These are phyloP conservation scores for Toxicodendron radicans DNA, from an alignment of 345 rosid species.

Conservation along the genomic window DNA sequence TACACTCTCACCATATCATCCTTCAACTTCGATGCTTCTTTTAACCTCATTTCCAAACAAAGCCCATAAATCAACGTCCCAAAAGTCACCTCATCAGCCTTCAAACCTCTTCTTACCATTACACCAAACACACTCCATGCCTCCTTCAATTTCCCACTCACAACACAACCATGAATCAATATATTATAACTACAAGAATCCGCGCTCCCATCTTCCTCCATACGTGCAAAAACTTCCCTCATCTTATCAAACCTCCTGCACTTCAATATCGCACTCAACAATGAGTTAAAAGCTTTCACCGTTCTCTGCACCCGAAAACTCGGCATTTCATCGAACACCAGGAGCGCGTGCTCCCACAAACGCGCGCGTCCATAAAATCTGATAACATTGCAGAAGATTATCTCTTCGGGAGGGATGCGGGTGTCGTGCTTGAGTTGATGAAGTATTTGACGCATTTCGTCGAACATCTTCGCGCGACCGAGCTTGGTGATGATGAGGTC, in stretches of 20 bases:
- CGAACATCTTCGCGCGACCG: constrained; percentile 72
- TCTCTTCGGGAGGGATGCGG: constrained; percentile 48
- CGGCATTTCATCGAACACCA: constrained; percentile 68
- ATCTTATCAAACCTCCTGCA: constrained; percentile 46
- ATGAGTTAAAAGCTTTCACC: constrained; percentile 58
- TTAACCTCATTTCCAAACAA: constrained; percentile 48
- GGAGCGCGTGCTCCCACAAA: constrained; percentile 47
- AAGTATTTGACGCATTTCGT: constrained; percentile 63
- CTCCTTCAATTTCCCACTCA: constrained; percentile 41
- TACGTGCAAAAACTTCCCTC: constrained; percentile 33
- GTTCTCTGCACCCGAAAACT: constrained; percentile 53
- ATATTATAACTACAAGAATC: constrained; percentile 81
- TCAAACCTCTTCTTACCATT: constrained; percentile 56
- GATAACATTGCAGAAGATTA: constrained; percentile 64
- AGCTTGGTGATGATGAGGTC: constrained; percentile 82
- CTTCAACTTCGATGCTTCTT: constrained; percentile 71
- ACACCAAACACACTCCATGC: constrained; percentile 60
- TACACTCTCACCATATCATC: constrained; percentile 48
- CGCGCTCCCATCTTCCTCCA: constrained; percentile 43
- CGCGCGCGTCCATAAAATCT: constrained; percentile 54
- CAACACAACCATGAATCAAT: constrained; percentile 45
- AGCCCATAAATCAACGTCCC: constrained; percentile 55
- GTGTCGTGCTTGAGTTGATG: constrained; percentile 53
- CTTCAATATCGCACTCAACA: constrained; percentile 46
- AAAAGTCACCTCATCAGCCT: constrained; percentile 53